These are phyloP conservation scores for Colletotrichum lentis DNA, from an alignment of 2,329 filamentous ascomycete genomes.

Conservation along the genomic window DNA sequence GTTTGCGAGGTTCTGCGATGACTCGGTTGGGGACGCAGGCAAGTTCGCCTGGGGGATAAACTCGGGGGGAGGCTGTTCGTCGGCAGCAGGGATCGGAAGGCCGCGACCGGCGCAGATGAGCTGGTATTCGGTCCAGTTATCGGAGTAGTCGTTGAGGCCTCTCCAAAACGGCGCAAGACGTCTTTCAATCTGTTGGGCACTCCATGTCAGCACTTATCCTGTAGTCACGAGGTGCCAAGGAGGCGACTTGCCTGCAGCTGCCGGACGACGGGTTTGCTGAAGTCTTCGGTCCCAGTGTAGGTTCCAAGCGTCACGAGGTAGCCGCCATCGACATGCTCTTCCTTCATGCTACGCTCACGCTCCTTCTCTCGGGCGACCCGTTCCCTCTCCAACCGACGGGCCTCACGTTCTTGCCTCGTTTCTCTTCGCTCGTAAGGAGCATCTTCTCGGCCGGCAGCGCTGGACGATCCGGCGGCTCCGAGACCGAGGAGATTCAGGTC, in stretches of 20 bases:
- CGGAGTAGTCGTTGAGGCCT: constrained; percentile 86
- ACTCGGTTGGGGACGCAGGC: constrained; percentile 57
- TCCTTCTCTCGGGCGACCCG: constrained; percentile 79
- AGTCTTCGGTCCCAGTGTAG: constrained; percentile 92
- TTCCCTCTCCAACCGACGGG: constrained; percentile 83
- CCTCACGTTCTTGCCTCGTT: constrained; percentile 90
- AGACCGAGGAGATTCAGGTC: constrained; percentile 60
- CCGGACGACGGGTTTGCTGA: constrained; percentile 85
- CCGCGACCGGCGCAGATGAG: constrained; percentile 90
- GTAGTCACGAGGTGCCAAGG: constrained; percentile 43
- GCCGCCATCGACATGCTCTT: constrained; percentile 93
- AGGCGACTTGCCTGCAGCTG: constrained; percentile 76
- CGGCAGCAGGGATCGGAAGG: constrained; percentile 81
- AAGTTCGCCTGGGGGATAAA: constrained; percentile 59
- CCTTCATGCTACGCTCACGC: constrained; percentile 85
- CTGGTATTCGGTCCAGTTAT: constrained; percentile 93
- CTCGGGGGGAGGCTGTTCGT: constrained; percentile 79
- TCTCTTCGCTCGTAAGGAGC: constrained; percentile 73
- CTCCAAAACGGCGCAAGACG: constrained; percentile 94
- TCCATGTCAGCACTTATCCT: not conserved
- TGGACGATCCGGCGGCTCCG: constrained; percentile 48
- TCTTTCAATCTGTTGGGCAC: constrained; percentile 77
- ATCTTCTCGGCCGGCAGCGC: constrained; percentile 51
- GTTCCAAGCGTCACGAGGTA: constrained; percentile 93
- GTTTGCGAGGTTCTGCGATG: constrained; percentile 71